phyloP scores from a whole-genome alignment of 2,329 filamentous ascomycete species.

The Talaromyces sp. region DNA sequence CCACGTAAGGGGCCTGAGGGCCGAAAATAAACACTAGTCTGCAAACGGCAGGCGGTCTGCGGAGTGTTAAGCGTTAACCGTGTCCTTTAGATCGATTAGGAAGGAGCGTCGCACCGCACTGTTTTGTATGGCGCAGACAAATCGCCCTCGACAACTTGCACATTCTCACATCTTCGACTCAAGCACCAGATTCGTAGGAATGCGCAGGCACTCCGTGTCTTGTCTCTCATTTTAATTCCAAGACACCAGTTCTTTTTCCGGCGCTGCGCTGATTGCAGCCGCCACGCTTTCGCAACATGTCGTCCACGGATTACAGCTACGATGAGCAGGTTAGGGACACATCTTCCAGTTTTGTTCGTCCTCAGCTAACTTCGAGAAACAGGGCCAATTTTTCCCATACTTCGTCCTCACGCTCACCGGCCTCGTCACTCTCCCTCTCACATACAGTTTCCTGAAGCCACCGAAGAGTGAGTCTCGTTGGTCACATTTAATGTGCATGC shows the following conservation, averaged over 20 bases:
- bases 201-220: neutral
- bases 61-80: constrained; percentile 12
- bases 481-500: neutral
- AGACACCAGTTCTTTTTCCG: neutral
- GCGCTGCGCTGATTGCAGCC: constrained; percentile 8
- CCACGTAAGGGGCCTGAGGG: neutral
- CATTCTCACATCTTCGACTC: neutral
- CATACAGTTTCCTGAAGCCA: constrained; percentile 79
- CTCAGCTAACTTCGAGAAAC: constrained; percentile 6
- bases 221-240: neutral
- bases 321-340: constrained; percentile 69
- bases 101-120: neutral
- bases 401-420: constrained; percentile 89
- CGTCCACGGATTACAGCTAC: constrained; percentile 96
- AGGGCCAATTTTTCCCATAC: constrained; percentile 98
- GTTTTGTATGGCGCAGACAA: neutral
- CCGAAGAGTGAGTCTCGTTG: constrained; percentile 54
- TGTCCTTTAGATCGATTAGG: constrained; percentile 12
- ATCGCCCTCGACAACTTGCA: neutral
- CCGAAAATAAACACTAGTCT: neutral
- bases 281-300: constrained; percentile 43
- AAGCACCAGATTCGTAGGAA: neutral
- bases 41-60: constrained; percentile 11
- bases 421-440: constrained; percentile 83
- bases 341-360: neutral